Evolutionary conservation across 1,284 basidiomycete species (phyloP), one percentile per base, ranked within the genome.

Genomic region (Leccinum insolens): DNA sequence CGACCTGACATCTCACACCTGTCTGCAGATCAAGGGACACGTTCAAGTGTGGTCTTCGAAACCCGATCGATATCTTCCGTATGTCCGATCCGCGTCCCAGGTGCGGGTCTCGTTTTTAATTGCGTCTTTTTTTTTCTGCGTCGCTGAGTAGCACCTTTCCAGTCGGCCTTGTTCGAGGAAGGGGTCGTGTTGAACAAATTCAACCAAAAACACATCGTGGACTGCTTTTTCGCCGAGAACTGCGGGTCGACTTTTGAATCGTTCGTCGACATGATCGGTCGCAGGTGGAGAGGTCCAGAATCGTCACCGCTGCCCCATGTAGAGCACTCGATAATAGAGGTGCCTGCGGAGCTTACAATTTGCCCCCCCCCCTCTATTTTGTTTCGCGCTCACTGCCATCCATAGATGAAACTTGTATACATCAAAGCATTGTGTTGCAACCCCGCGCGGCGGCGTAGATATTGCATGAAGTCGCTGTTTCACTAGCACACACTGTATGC

Each of bases 171-270:
- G 71, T 90, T 84, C 69, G 85, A 89, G 69, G 70, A 78, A 8
- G 88, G 85, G 7, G 76, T 86, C 28, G 78, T 92, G n/a, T 73
- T 92, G 11, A 83, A 85, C 65, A 81, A 80, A 68, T 84, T 84
- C 72, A 80, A 81, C 0, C 80, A 83, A 44, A 76, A 78, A 39
- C 91, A 90, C 85, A 76, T 90, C 61, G 79, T 89, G 0, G 86
- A 90, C 58, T 84, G 82, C n/a, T 90, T 92, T 73, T 92, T 91
- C 74, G 74, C 78, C 46, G 91, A 93, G 73, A 86, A 85, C 0
- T 77, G 89, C 3, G 89, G 88, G 2, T 71, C 87, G 17, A 77
- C 82, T 11, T 89, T 87, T 72, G 80, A 81, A 25, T 72, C 74
- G 31, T 80, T 91, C 52, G 73, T 79, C 31, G 72, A 78, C 11